Base-by-base conservation (phyloP, 345 rosid species). In the Lumnitzera racemosa region DNA sequence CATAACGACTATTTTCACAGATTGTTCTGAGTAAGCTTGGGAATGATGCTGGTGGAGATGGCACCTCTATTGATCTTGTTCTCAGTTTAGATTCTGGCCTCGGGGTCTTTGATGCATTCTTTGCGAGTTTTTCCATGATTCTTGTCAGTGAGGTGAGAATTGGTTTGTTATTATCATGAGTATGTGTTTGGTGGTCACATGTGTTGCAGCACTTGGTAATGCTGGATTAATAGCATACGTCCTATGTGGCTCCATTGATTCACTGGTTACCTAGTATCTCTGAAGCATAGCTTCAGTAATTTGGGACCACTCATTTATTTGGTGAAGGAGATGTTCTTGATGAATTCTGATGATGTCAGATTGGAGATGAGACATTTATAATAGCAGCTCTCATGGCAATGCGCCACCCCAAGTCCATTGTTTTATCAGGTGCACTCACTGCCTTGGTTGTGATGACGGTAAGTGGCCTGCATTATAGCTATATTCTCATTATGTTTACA, bases 301-400 rank as follows among this genome's bases (percentile, higher is more conserved):
- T 1, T 36, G 43, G 43, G 43, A 36, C 43, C 7, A 36, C 43
- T 1, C 43, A 36, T 36, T 7, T 36, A 36, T 36, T 36, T 36
- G 11, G 43, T 36, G 43, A 36, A 36, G 43, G 43, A 7, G 43
- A 36, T 36, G 43, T 36, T 36, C 43, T 7, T 36, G 41, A 49
- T 25, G 53, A 47, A 24, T 13, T 5, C n/a, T 71, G 36, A 13
- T 72, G 60, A 16, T 63, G 62, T 43, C 63, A 90, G 99, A 84
- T 90, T 74, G 99, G 99, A 49, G 99, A 95, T 78, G 99, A 95
- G 63, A 95, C 99, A 6, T 95, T 95, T 70, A 95, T 95, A 56
- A 95, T 95, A 76, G 99, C 99, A 46, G 99, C 99, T 51, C 82
- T 95, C 57, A 90, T 95, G 99, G 99, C 99, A 15, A 95, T 95